These are phyloP conservation scores for Ophidiomyces ophidiicola DNA, from an alignment of 2,329 filamentous ascomycete species.

Conservation along the genomic window DNA sequence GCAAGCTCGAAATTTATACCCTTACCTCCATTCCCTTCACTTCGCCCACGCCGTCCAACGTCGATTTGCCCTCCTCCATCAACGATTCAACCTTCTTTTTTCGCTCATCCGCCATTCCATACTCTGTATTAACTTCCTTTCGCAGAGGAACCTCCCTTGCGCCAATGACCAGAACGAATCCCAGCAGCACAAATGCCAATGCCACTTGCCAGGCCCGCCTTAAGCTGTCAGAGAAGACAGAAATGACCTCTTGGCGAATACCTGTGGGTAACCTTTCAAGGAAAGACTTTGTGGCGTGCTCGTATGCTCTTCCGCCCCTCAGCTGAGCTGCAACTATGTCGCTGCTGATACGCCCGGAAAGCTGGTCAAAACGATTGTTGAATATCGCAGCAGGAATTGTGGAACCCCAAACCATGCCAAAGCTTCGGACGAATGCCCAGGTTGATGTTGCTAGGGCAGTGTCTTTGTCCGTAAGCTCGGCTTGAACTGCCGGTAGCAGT, in stretches of 20 bases:
- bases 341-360: conserved; percentile 1
- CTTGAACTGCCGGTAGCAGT: conserved; percentile 23
- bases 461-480: conserved; percentile 20
- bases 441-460: conserved; percentile 20
- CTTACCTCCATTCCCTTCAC: too few relatives aligned
- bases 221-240: conserved; percentile 5
- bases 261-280: conserved; percentile 7
- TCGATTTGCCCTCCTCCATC: background rate
- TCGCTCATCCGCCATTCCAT: conserved; percentile 8
- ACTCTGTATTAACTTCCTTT: conserved; percentile 9
- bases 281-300: conserved; percentile 6
- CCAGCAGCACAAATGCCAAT: conserved; percentile 9
- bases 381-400: conserved; percentile 24
- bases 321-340: conserved; percentile 1
- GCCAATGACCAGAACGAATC: conserved; percentile 6
- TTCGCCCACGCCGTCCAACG: too few relatives aligned
- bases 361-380: conserved; percentile 16
- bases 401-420: conserved; percentile 25
- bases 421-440: conserved; percentile 23
- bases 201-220: conserved; percentile 9
- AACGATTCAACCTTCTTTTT: background rate
- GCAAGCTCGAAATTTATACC: too few relatives aligned
- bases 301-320: conserved; percentile 8
- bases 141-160: conserved; percentile 9
- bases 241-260: conserved; percentile 7